Percentiles rank a stretch among this genome's conserved stretches.
These are phyloP conservation scores for Gymnopus androsaceus DNA, from an alignment of 1,284 basidiomycete genomes.

Conservation along the genomic window DNA sequence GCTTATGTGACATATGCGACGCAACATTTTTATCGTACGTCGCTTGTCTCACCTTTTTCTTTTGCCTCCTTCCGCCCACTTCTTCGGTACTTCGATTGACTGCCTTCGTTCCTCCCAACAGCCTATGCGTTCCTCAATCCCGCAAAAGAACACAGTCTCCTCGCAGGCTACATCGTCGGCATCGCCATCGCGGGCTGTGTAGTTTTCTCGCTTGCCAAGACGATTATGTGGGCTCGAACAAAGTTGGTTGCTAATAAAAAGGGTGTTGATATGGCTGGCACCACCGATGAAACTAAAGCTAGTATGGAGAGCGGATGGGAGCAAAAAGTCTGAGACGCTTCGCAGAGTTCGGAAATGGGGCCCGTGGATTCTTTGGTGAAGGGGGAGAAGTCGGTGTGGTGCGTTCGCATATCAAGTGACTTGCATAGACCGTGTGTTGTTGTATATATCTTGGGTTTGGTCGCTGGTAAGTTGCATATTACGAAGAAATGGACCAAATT, in stretches of 20 bases:
- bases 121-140: constrained; percentile 41
- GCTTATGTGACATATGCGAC: constrained; percentile 64
- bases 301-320: too few relatives aligned
- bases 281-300: too few relatives aligned
- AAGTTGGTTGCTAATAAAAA: not conserved
- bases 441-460: too few relatives aligned
- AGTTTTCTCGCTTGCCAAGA: constrained; percentile 46
- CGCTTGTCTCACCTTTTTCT: not conserved
- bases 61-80: not conserved
- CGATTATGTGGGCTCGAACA: constrained; percentile 33
- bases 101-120: constrained; percentile 14
- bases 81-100: not conserved
- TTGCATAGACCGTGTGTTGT: too few relatives aligned
- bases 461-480: too few relatives aligned
- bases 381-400: too few relatives aligned
- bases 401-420: too few relatives aligned
- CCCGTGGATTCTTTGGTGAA: too few relatives aligned
- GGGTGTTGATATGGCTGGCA: too few relatives aligned
- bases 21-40: constrained; percentile 66
- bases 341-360: too few relatives aligned
- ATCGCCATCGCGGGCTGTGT: constrained; percentile 49
- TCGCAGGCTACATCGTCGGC: constrained; percentile 57
- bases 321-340: too few relatives aligned
- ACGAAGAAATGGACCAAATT: too few relatives aligned
- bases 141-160: constrained; percentile 26